Evolutionary conservation across 2,329 filamentous ascomycete genomes (phyloP).

Genomic region (Cladobotryum protrusum): DNA sequence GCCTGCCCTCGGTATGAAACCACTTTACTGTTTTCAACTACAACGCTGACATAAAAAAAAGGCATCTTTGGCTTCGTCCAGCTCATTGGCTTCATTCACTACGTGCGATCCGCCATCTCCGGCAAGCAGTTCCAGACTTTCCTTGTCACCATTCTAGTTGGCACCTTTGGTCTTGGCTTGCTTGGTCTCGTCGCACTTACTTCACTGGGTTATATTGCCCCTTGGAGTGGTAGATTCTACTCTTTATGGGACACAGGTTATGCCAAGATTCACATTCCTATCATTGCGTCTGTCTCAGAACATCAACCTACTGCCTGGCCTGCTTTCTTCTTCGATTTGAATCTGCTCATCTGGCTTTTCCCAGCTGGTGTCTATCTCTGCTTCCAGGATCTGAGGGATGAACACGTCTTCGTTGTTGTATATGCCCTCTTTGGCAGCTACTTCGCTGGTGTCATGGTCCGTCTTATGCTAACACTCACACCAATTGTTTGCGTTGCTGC

Average conservation of each 20-base stretch:
- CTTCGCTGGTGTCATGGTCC: conserved; percentile 98
- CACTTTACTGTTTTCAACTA: conserved; percentile 7
- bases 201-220: conserved; percentile 84
- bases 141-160: conserved; percentile 67
- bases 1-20: conserved; percentile 75
- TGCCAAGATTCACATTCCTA: conserved; percentile 98
- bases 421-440: conserved; percentile 96
- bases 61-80: conserved; percentile 95
- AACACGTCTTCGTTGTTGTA: conserved; percentile 97
- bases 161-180: conserved; percentile 67
- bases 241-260: conserved; percentile 98
- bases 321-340: conserved; percentile 97
- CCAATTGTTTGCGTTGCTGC: conserved; percentile 94
- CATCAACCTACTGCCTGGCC: conserved; percentile 99
- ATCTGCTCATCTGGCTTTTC: conserved; percentile 98
- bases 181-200: conserved; percentile 79
- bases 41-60: conserved; percentile 27
- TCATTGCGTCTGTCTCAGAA: conserved; percentile 98
- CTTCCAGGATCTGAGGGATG: conserved; percentile 87
- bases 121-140: conserved; percentile 93
- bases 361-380: conserved; percentile 97
- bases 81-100: conserved; percentile 86
- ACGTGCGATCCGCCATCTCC: conserved; percentile 78
- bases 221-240: conserved; percentile 98
- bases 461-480: conserved; percentile 94